These are phyloP conservation scores for Glycyrrhiza uralensis DNA, from an alignment of 306 rosid genomes.

Conservation along the genomic window DNA sequence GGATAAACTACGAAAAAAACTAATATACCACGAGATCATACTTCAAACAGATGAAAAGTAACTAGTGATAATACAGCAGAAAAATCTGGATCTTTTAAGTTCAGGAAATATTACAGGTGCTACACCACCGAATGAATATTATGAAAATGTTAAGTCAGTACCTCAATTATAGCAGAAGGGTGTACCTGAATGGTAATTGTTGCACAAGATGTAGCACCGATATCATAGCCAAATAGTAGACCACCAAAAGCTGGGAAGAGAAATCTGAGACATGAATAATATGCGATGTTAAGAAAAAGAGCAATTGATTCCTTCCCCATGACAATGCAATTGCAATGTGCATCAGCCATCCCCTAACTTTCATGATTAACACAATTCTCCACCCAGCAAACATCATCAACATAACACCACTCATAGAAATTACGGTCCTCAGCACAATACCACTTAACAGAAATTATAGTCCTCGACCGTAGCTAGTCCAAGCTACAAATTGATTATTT, in stretches of 20 bases:
- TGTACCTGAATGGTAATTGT: slow-evolving; percentile 73
- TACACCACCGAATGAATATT: background rate
- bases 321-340: background rate
- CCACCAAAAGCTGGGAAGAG: slow-evolving; percentile 97
- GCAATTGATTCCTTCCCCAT: background rate
- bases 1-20: background rate
- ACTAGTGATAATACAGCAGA: background rate
- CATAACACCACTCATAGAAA: background rate
- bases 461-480: background rate
- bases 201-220: slow-evolving; percentile 89
- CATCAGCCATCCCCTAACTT: background rate
- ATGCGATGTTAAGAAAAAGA: background rate
- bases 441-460: background rate
- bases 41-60: background rate
- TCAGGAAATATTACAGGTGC: background rate
- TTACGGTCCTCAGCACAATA: background rate
- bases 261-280: slow-evolving; percentile 46
- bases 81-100: background rate
- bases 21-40: background rate
- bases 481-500: background rate
- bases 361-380: slow-evolving; percentile 6
- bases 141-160: background rate
- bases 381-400: slow-evolving; percentile 9
- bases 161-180: slow-evolving; percentile 2
- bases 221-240: slow-evolving; percentile 85